Conservation (phyloP, 345 rosid genomes). For the Ceriops decandra region DNA sequence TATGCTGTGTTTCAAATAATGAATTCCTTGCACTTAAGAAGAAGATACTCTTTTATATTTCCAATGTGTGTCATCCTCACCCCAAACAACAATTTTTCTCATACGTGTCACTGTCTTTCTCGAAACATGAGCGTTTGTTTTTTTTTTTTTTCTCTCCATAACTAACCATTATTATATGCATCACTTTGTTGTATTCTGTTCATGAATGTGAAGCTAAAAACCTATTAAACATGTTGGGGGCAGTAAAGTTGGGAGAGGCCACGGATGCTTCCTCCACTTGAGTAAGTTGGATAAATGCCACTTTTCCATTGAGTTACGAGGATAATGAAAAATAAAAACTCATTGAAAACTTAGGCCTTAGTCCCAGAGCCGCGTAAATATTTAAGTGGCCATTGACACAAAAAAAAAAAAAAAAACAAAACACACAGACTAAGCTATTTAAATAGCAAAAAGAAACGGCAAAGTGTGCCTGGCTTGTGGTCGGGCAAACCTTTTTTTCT, state of each 20-base stretch:
- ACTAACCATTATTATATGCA: not conserved
- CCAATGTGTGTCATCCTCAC: constrained; percentile 13
- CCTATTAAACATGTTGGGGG: not conserved
- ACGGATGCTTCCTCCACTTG: constrained; percentile 25
- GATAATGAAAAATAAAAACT: constrained; percentile 22
- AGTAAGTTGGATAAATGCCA: constrained; percentile 26
- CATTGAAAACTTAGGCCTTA: not conserved
- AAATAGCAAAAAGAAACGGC: constrained; percentile 21
- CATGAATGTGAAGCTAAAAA: no score
- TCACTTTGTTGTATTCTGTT: not conserved
- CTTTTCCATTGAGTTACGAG: constrained; percentile 25
- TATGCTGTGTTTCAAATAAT: no score
- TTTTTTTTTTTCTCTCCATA: not conserved
- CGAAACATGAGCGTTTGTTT: constrained; percentile 8
- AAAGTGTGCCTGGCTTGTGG: constrained; percentile 22
- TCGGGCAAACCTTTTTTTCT: no score
- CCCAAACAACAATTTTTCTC: not conserved
- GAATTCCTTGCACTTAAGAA: no score
- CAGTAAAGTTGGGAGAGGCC: constrained; percentile 22
- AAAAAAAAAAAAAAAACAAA: not conserved
- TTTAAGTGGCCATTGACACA: constrained; percentile 8
- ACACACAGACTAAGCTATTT: not conserved
- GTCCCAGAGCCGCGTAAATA: constrained; percentile 5
- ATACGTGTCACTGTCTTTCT: constrained; percentile 13
- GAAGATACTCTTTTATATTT: not conserved